Evolutionary conservation across 345 rosid species (phyloP).

Genomic region (Cardamine occulta): DNA sequence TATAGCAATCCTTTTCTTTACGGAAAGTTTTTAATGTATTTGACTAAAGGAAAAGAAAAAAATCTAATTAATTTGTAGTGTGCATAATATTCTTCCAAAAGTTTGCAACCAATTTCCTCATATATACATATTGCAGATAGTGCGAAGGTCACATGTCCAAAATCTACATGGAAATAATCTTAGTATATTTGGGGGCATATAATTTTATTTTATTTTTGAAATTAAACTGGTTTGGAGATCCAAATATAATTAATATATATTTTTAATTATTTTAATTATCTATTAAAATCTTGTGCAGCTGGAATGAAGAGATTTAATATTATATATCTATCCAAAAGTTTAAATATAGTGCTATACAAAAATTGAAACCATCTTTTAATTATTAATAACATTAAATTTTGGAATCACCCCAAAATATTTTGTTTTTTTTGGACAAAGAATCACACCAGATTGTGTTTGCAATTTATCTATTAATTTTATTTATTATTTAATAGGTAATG

Average conservation of each 20-base stretch:
- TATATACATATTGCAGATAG: too few relatives aligned
- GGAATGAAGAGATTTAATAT: background rate
- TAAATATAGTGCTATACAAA: background rate
- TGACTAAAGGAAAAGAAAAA: background rate
- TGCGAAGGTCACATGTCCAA: too few relatives aligned
- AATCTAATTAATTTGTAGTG: background rate
- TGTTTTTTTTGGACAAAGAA: too few relatives aligned
- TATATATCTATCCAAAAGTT: too few relatives aligned
- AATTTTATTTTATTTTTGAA: too few relatives aligned
- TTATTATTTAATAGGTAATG: too few relatives aligned
- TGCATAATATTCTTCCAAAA: background rate
- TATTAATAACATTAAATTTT: background rate
- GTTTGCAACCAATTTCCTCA: too few relatives aligned
- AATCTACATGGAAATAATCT: background rate
- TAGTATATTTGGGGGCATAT: background rate
- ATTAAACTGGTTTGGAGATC: background rate
- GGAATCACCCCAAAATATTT: background rate
- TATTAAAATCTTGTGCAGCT: background rate
- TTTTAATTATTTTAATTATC: too few relatives aligned
- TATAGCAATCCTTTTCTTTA: background rate
- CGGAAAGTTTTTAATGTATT: background rate
- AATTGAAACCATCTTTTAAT: background rate
- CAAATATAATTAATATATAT: too few relatives aligned
- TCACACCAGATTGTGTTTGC: background rate
- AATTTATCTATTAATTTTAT: too few relatives aligned